Base-by-base conservation (phyloP, 352 stramenopile genomes). In the Elongisporangium undulatum region DNA sequence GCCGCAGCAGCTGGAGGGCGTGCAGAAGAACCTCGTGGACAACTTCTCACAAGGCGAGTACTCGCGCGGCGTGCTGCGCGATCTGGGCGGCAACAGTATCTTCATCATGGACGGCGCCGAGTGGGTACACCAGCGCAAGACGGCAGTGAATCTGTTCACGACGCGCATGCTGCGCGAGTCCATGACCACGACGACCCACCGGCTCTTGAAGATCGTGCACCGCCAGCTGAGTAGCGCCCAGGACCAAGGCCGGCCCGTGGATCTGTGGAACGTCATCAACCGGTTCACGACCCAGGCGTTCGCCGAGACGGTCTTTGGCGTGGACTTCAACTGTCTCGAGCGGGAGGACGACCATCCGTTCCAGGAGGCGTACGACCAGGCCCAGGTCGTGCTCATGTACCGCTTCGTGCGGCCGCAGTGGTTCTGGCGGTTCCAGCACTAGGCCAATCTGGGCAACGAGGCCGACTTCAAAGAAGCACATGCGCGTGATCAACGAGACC, bases 141-240 rank as follows among this genome's bases (percentile, higher is more conserved):
- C 71, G 22, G 89, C 87, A 51, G 96, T 86, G 51, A 87, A 96
- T 55, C 91, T 98, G 22, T 96, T 96, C 52, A 90, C 81, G 4
- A 74, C 71, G 56, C 71, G 72, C 24, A 83, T 72, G 71, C 76
- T 90, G 59, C 61, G 64, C 51, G 64, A 82, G 34, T 67, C 59
- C 8, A 84, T 92, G 79, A 59, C 66, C 21, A 51, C 64, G 20
- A 50, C 63, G 17, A 59, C 86, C 16, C 56, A 55, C 29, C 58
- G 69, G 34, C 66, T 61, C 10, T 21, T 66, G 10, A 15, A 29
- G 7, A 24, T 45, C 4, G 8, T 58, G 6, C 17, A 45, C 1
- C 6, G 7, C 16, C 3, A 23, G 26, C 58, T 61, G 6, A 51
- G 62, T 17, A 69, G 77, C 45, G 56, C 55, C 26, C 16, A 50